Base-by-base conservation (phyloP, 1,139 yeast species). In the Suhomyces guaymorum region DNA sequence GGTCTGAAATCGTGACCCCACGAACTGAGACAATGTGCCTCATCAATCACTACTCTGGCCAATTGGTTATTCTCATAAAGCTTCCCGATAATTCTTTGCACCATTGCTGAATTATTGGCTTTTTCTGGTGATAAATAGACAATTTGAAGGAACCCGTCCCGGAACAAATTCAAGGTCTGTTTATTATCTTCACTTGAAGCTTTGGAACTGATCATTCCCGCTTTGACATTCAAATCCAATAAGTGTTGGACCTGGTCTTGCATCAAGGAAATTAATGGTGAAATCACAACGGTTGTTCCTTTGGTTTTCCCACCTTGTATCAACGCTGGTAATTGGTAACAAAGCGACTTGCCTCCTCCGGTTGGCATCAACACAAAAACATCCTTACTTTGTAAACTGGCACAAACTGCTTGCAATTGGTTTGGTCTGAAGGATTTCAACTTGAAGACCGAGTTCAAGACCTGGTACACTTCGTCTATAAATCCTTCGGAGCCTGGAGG, bases 1-100 rank as follows among this genome's bases (percentile, higher is more conserved):
- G 97, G 97, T 39, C 99, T 72, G 57, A 94, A 94, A 61, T 94
- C 98, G 59, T 94, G 98, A 12, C 99, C 99, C 99, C 99, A 94
- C 8, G 95, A 85, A 41, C 96, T 87, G 38, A 94, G 95, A 72
- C 99, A 94, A 62, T 94, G 99, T 0, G 98, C 98, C 55, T 94
- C 99, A 62, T 94, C 99, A 30, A 94, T 89, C 8, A 94, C 97
- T 21, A 94, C 76, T 35, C 97, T 69, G 0, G 97, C 96, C 26
- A 94, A 63, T 48, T 69, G 66, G 5, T 72, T 66, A 24, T 70
- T 71, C 3, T 69, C 64, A 54, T 85, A 70, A 13, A 92, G 63
- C 33, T 63, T 69, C 11, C 70, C 65, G 33, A 94, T 79, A 1
- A 82, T 82, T 37, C 69, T 70, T 51, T 78, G 84, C 35, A 94